A percentile compares a stretch with the other conserved stretches of the same genome.
Conservation (phyloP, 202 grass and related monocot genomes). For the Dendrocalamus latiflorus region DNA sequence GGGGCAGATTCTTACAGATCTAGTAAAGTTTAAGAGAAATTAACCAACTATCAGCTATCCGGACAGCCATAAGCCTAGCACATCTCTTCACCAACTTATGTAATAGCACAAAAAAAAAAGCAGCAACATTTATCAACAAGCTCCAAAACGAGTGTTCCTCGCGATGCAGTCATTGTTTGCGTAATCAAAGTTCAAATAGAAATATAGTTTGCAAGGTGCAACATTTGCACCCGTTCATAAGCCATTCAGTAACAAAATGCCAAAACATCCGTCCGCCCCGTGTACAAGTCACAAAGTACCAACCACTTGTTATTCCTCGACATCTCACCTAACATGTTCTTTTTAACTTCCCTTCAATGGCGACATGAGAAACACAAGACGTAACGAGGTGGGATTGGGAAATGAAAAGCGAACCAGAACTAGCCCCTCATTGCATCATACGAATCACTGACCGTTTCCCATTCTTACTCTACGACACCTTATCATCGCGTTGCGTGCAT, state of each 20-base stretch:
- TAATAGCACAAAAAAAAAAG: neutral
- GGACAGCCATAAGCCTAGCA: neutral
- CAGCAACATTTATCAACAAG: neutral
- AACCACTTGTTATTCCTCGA: slow-evolving; percentile 5
- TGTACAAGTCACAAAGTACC: neutral
- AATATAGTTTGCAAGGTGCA: neutral
- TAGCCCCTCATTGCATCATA: neutral
- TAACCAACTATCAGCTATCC: neutral
- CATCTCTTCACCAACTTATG: neutral
- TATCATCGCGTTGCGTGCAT: neutral
- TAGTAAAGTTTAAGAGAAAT: neutral
- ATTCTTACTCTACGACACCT: neutral
- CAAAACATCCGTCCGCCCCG: neutral
- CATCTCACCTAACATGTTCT: slow-evolving; percentile 27
- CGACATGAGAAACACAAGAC: neutral
- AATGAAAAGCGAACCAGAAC: neutral
- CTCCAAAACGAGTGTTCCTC: neutral
- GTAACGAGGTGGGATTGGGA: neutral
- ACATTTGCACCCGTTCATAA: neutral
- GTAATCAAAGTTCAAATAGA: neutral
- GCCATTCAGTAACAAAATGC: slow-evolving; percentile 7
- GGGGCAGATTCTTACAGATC: neutral
- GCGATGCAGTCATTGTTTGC: neutral
- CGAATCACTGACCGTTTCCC: neutral
- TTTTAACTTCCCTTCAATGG: neutral